Conservation (phyloP, 2,329 filamentous ascomycete genomes). For the Aspergillus floridensis region DNA sequence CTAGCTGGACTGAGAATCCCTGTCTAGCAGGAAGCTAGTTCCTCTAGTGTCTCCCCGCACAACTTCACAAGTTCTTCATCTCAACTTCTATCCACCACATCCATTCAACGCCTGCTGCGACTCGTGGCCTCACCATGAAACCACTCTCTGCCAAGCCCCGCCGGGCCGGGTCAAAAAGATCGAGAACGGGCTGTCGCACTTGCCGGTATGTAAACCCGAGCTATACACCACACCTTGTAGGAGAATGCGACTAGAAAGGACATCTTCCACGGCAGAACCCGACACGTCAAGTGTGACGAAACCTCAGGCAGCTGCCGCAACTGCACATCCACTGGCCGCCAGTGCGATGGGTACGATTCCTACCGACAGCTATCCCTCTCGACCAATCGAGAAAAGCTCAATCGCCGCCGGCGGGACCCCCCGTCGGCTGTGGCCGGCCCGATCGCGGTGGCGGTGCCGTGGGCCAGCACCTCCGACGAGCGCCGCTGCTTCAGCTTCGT, state of each 20-base stretch:
- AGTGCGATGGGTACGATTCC: constrained; percentile 3
- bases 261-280: not conserved
- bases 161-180: not conserved
- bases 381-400: not conserved
- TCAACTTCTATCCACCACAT: too few species aligned
- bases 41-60: too few species aligned
- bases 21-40: too few species aligned
- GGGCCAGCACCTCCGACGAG: constrained; percentile 1
- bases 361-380: not conserved
- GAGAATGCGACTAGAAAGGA: not conserved
- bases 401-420: not conserved
- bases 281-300: constrained; percentile 1
- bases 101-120: not conserved
- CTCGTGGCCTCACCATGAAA: not conserved
- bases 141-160: not conserved
- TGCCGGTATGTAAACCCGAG: not conserved
- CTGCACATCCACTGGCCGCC: not conserved
- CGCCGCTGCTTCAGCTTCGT: constrained; percentile 1
- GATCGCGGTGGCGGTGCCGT: not conserved
- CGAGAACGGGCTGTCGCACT: not conserved
- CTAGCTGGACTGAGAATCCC: too few species aligned
- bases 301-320: not conserved
- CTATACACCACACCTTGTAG: not conserved
- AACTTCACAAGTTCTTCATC: too few species aligned
- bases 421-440: not conserved